Percentiles rank a stretch among this genome's conserved stretches.
These are phyloP conservation scores for Blastocystis sp. DNA, from an alignment of 352 stramenopile species.

Conservation along the genomic window DNA sequence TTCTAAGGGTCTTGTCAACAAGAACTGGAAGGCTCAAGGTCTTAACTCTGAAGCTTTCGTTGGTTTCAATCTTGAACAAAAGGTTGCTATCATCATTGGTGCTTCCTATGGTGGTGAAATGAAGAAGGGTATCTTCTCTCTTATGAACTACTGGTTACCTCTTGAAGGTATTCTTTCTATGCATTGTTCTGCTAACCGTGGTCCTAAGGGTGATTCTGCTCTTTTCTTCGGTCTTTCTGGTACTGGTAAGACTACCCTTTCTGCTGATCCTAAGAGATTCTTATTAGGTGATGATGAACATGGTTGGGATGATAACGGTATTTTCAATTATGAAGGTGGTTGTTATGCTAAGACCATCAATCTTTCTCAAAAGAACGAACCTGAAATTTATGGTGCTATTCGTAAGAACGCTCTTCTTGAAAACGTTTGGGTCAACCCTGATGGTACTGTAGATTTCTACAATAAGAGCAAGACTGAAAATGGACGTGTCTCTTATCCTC, in stretches of 20 bases:
- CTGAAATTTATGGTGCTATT: slow-evolving; percentile 94
- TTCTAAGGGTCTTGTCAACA: slow-evolving; percentile 69
- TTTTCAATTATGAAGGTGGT: slow-evolving; percentile 96
- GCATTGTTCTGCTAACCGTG: slow-evolving; percentile 92
- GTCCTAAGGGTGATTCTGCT: slow-evolving; percentile 73
- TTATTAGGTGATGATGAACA: slow-evolving; percentile 89
- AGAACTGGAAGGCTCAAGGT: slow-evolving; percentile 72
- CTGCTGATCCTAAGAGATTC: slow-evolving; percentile 58
- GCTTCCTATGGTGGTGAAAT: slow-evolving; percentile 91
- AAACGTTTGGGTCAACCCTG: slow-evolving; percentile 68
- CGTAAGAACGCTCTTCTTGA: slow-evolving; percentile 82
- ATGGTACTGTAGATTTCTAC: slow-evolving; percentile 69
- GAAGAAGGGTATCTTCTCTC: slow-evolving; percentile 91
- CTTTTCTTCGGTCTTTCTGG: slow-evolving; percentile 90
- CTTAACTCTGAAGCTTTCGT: slow-evolving; percentile 83
- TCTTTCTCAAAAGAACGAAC: slow-evolving; percentile 75
- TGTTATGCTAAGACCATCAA: slow-evolving; percentile 99
- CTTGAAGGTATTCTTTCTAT: slow-evolving; percentile 80
- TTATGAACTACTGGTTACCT: slow-evolving; percentile 95
- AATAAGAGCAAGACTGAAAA: slow-evolving; percentile 88
- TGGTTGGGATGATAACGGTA: slow-evolving; percentile 80
- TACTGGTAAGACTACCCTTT: slow-evolving; percentile 80
- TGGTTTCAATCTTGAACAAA: slow-evolving; percentile 84
- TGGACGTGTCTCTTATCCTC: slow-evolving; percentile 91
- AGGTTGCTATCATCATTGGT: slow-evolving; percentile 73